Conservation (phyloP, 805 yeast species). For the Suhomyces tanzawaensis region DNA sequence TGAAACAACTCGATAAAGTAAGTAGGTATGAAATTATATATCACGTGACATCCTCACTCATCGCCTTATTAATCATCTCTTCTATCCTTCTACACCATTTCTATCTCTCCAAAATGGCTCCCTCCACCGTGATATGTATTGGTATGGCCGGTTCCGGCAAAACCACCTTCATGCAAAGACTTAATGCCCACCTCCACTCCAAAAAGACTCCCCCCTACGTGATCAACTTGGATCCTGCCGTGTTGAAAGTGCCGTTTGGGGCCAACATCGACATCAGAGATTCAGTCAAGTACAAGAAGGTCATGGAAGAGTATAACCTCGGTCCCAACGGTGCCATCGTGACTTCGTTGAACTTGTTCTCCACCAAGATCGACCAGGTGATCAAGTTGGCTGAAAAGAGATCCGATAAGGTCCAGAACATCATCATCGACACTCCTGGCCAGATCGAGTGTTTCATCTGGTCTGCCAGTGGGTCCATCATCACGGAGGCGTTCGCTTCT, state of each 20-base stretch:
- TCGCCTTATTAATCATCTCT: background rate
- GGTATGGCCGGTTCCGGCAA: constrained; percentile 78
- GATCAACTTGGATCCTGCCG: constrained; percentile 95
- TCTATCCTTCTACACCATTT: background rate
- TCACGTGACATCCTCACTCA: background rate
- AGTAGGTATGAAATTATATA: too few species aligned
- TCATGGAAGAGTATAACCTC: constrained; percentile 89
- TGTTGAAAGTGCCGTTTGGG: constrained; percentile 86
- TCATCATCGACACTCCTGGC: constrained; percentile 96
- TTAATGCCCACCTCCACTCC: constrained; percentile 83
- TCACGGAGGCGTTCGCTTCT: constrained; percentile 95
- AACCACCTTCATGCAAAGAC: constrained; percentile 94
- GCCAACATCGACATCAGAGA: constrained; percentile 95
- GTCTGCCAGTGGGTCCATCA: constrained; percentile 96
- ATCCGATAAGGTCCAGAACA: constrained; percentile 53
- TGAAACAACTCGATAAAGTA: too few species aligned
- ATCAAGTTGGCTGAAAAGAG: constrained; percentile 81
- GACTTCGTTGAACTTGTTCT: constrained; percentile 84
- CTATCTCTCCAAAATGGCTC: constrained; percentile 20
- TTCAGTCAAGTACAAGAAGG: constrained; percentile 91
- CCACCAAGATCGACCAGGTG: constrained; percentile 96
- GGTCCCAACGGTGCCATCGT: constrained; percentile 99
- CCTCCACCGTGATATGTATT: constrained; percentile 45
- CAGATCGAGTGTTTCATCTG: constrained; percentile 98
- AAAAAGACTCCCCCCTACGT: constrained; percentile 80